Conservation (phyloP, 768 basidiomycete genomes). For the Hericium coralloides region DNA sequence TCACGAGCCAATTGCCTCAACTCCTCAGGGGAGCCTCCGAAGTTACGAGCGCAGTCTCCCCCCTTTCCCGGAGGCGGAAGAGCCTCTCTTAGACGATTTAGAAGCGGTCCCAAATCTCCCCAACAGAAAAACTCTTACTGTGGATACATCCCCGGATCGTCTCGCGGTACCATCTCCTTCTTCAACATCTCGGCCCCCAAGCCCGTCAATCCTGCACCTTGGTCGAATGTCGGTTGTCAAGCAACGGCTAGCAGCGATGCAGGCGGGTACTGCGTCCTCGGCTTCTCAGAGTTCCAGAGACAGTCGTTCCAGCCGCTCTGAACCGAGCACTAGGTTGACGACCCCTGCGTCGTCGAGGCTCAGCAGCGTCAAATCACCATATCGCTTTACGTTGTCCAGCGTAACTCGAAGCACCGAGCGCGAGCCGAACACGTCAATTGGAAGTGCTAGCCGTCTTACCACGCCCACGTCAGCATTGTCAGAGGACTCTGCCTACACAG, state of each 20-base stretch:
- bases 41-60: not conserved
- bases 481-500: not conserved
- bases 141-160: conserved; percentile 6
- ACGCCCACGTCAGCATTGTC: conserved; percentile 9
- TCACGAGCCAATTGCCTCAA: conserved; percentile 10
- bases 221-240: conserved; percentile 55
- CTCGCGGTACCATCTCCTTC: conserved; percentile 13
- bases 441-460: not conserved
- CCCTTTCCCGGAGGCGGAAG: not conserved
- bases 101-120: not conserved
- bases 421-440: not conserved
- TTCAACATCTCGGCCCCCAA: conserved; percentile 27
- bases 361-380: not conserved
- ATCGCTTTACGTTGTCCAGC: not conserved
- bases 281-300: not conserved
- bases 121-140: conserved; percentile 9
- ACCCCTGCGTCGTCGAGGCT: not conserved
- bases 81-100: not conserved
- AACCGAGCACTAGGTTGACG: not conserved
- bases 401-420: not conserved
- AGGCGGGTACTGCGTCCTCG: conserved; percentile 17
- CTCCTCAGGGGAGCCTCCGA: not conserved
- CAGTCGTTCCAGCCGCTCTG: not conserved
- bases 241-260: conserved; percentile 55
- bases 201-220: conserved; percentile 56